A percentile compares a stretch with the other conserved stretches of the same genome.
Conservation (phyloP, 2,329 filamentous ascomycete species). For the Diaporthe helianthi region DNA sequence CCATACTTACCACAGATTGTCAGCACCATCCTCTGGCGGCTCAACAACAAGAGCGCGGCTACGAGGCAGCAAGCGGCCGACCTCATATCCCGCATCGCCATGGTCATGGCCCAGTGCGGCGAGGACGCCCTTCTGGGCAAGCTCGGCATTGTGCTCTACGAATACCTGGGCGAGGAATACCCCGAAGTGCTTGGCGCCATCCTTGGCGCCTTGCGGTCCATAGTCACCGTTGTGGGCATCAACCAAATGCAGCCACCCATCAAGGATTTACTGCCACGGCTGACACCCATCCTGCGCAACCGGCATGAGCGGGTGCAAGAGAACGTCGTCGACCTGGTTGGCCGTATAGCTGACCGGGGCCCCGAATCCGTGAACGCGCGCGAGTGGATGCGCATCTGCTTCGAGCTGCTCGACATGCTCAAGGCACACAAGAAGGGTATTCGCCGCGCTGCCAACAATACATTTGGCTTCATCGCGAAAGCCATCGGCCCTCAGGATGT, state of each 20-base stretch:
- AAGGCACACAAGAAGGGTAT: conserved; percentile 99
- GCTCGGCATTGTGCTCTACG: conserved; percentile 91
- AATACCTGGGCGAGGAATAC: conserved; percentile 98
- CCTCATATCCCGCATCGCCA: conserved; percentile 93
- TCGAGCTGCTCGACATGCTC: conserved; percentile 97
- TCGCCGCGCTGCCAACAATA: conserved; percentile 97
- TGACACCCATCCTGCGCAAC: conserved; percentile 98
- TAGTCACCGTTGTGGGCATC: conserved; percentile 97
- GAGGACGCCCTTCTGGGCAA: conserved; percentile 97
- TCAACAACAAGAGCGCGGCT: conserved; percentile 98
- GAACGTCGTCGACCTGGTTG: conserved; percentile 97
- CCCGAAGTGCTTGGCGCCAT: conserved; percentile 97
- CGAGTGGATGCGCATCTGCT: conserved; percentile 99
- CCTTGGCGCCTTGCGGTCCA: conserved; percentile 89
- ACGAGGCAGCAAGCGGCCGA: conserved; percentile 97
- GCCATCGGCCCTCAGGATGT: conserved; percentile 98
- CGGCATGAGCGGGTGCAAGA: conserved; percentile 99
- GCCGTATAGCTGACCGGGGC: conserved; percentile 95
- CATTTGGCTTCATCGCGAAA: conserved; percentile 99
- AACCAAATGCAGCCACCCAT: conserved; percentile 98
- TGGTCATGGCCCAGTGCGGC: conserved; percentile 98
- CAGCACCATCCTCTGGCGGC: conserved; percentile 91
- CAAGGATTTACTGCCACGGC: conserved; percentile 89
- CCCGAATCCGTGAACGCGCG: conserved; percentile 95
- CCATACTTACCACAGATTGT: conserved; percentile 97